Base-by-base conservation (phyloP, 106 monocot species). In the Acorus calamus region DNA sequence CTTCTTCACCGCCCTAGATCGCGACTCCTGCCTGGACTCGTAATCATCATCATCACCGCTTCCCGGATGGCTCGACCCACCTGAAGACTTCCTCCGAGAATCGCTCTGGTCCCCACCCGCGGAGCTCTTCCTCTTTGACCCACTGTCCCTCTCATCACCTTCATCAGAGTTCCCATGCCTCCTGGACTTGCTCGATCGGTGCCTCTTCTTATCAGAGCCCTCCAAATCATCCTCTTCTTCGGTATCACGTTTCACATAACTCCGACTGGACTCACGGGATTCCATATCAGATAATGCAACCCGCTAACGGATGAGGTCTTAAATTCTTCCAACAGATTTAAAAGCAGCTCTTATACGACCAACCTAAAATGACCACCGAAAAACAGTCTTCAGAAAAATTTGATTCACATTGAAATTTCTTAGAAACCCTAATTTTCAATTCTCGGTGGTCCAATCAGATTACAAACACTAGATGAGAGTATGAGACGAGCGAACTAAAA, bases 21-120 rank as follows among this genome's bases (percentile, higher is more conserved):
- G 71, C 2, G 83, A 81, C 5, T 79, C 80, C 62, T 73, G 81
- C 53, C 56, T 86, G 5, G 8, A 46, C 10, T 71, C 71, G 46
- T 85, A 84, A 10, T 87, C 81, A 66, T 79, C 87, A 13, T 92
- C 84, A 49, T 84, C 83, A 44, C 68, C 63, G 56, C 73, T 81
- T 42, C 64, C 81, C 8, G 47, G 68, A 44, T 57, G 66, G 57
- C 66, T 70, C 11, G 75, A 75, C 50, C 73, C 47, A 43, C 47
- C 69, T 44, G 65, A 28, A 28, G 28, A 61, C 57, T 66, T 85
- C 72, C 48, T 80, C 62, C 65, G 66, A 10, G 51, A 53, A 8
- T 78, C 81, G 48, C 44, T 62, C 50, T 49, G 64, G 49, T 84
- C 81, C 5, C 70, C 74, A 51, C 28, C 28, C 28, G 28, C 28